Evolutionary conservation across 257 asterid genomes (phyloP), one percentile per base, ranked within the genome.

Genomic region (Solanum pennellii): DNA sequence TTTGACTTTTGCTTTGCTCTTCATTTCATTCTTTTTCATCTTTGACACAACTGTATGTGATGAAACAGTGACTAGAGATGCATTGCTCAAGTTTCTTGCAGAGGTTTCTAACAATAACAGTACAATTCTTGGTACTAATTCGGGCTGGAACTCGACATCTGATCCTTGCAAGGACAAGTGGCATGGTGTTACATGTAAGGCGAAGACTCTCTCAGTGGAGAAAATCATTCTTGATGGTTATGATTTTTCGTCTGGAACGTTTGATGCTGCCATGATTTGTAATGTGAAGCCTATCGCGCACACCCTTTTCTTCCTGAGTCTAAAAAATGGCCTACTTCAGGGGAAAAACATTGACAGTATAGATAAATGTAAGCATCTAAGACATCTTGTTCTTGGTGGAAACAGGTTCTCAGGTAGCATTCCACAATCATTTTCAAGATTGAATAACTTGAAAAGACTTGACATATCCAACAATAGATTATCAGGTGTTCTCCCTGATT

Each of bases 71-170:
- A 87, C 83, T 15, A 74, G 85, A 83, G 52, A 49, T 20, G 88
- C 91, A 4, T 52, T 94, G 86, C 88, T 88, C 14, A 89, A 88
- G 83, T 93, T 94, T 59, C 60, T 92, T 69, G 68, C 91, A 5
- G 83, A 91, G 65, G 90, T 94, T 11, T 91, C 93, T 18, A 85
- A 88, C 89, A 89, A 45, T 86, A 89, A 71, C 31, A 79, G 82
- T 84, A 45, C 60, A 29, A 23, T 86, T 12, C 35, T 80, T 21
- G 87, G 73, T 68, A 89, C 89, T 13, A 49, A 25, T 84, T 60
- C 59, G 8, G 94, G 92, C 7, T 94, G 98, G 98, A 93, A 93
- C 71, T 60, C 88, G 15, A 74, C 92, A 82, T 93, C 96, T 21
- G 41, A 85, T n/a, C 94, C 94, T 7, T 93, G 95, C 80, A 45